A percentile compares a stretch with the other conserved stretches of the same genome.
Evolutionary conservation across 148 eudicot species (phyloP).

Genomic region (Arctostaphylos glauca): DNA sequence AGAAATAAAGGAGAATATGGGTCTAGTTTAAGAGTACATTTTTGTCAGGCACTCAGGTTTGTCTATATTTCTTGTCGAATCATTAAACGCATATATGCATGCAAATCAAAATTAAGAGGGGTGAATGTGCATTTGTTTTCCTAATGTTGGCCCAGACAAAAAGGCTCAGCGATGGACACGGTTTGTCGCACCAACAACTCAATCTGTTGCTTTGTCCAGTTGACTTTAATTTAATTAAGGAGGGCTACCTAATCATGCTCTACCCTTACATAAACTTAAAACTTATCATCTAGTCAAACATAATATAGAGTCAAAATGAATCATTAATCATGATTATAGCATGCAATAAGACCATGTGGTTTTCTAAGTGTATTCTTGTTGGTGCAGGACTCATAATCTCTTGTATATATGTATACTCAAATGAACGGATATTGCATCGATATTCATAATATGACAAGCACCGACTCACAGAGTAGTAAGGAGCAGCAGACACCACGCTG

Average conservation of each 20-base stretch:
- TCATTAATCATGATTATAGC: too few species aligned
- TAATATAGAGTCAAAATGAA: too few species aligned
- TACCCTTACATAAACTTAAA: too few species aligned
- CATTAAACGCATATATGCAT: neutral
- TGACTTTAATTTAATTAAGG: slow-evolving; percentile 16
- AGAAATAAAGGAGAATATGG: too few species aligned
- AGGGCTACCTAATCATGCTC: too few species aligned
- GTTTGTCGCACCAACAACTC: neutral
- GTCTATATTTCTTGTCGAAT: neutral
- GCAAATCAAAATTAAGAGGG: neutral
- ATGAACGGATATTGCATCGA: neutral
- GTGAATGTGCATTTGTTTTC: neutral
- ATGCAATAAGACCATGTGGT: too few species aligned
- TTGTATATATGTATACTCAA: too few species aligned
- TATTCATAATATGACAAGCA: neutral
- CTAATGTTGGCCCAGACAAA: neutral
- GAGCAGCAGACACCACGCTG: slow-evolving; percentile 55
- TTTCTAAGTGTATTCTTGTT: too few species aligned
- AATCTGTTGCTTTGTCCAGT: slow-evolving; percentile 16
- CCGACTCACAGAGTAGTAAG: slow-evolving; percentile 61
- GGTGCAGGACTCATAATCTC: too few species aligned
- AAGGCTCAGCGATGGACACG: slow-evolving; percentile 14
- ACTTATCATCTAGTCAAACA: neutral
- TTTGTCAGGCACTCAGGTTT: neutral
- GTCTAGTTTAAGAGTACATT: neutral